Evolutionary conservation across 2,329 filamentous ascomycete species (phyloP), one percentile per base, ranked within the genome.

Genomic region (Colletotrichum musae): DNA sequence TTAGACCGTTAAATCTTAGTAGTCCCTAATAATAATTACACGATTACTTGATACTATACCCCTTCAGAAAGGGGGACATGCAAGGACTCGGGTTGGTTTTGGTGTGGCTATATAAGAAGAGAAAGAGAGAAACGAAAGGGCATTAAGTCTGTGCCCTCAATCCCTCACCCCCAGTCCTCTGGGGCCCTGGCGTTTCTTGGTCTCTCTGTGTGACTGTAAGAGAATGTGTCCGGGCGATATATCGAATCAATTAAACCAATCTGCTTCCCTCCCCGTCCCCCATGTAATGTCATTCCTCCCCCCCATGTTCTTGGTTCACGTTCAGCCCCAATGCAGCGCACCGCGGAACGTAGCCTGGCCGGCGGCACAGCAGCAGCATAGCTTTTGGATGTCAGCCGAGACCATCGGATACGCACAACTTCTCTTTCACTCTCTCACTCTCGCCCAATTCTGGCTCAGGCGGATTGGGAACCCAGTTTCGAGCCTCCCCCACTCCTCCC

Each of bases 21-120:
- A n/a, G n/a, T n/a, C n/a, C n/a, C n/a, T n/a, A n/a, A n/a, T n/a
- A n/a, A n/a, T n/a, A n/a, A n/a, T n/a, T n/a, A n/a, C n/a, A n/a
- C n/a, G n/a, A n/a, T n/a, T n/a, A n/a, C n/a, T n/a, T n/a, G n/a
- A n/a, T n/a, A n/a, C n/a, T n/a, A n/a, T n/a, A n/a, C n/a, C n/a
- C n/a, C n/a, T n/a, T n/a, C n/a, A n/a, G n/a, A n/a, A n/a, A n/a
- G n/a, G n/a, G n/a, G n/a, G n/a, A n/a, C 41, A 43, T 15, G 41
- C 13, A 7, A 48, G 45, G 3, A 47, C 24, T 58, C 56, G 56
- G 13, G 13, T n/a, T 47, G 28, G 24, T 41, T 13, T n/a, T 47
- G 28, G 24, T 41, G 59, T 58, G 64, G 59, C 45, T 64, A 65
- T 48, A 59, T 54, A 45, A 41, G 41, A 28, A 53, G 58, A 50